These are phyloP conservation scores for Akanthomyces lecanii DNA, from an alignment of 2,329 filamentous ascomycete genomes.

Conservation along the genomic window DNA sequence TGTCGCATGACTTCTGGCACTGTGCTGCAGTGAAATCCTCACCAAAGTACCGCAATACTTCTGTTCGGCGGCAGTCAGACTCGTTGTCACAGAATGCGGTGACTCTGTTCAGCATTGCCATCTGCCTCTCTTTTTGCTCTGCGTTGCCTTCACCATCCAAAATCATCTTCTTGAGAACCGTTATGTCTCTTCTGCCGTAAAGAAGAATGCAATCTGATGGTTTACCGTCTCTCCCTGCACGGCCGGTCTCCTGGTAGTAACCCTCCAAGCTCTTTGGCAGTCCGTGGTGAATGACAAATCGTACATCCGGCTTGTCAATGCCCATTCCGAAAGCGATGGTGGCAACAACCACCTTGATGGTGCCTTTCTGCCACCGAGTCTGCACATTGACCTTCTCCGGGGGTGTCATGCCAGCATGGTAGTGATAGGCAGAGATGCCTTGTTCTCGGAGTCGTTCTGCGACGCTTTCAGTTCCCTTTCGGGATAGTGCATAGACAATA, in stretches of 20 bases:
- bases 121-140: constrained; percentile 80
- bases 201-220: constrained; percentile 86
- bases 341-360: constrained; percentile 85
- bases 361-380: constrained; percentile 74
- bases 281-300: constrained; percentile 91
- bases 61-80: constrained; percentile 78
- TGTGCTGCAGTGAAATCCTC: constrained; percentile 70
- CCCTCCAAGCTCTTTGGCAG: constrained; percentile 94
- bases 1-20: constrained; percentile 79
- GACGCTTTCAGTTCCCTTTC: constrained; percentile 76
- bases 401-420: constrained; percentile 74
- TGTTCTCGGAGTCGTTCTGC: constrained; percentile 63
- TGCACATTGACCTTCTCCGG: constrained; percentile 69
- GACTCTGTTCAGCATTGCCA: constrained; percentile 79
- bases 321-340: constrained; percentile 99
- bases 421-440: constrained; percentile 72
- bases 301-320: constrained; percentile 96
- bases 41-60: constrained; percentile 91
- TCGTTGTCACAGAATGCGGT: constrained; percentile 86
- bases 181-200: constrained; percentile 76
- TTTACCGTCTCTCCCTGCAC: constrained; percentile 86
- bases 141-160: constrained; percentile 69
- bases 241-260: constrained; percentile 97
- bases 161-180: constrained; percentile 74
- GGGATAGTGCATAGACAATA: constrained; percentile 89